Base-by-base conservation (phyloP, 192 early-diverging fungal species). In the Mortierella antarctica region DNA sequence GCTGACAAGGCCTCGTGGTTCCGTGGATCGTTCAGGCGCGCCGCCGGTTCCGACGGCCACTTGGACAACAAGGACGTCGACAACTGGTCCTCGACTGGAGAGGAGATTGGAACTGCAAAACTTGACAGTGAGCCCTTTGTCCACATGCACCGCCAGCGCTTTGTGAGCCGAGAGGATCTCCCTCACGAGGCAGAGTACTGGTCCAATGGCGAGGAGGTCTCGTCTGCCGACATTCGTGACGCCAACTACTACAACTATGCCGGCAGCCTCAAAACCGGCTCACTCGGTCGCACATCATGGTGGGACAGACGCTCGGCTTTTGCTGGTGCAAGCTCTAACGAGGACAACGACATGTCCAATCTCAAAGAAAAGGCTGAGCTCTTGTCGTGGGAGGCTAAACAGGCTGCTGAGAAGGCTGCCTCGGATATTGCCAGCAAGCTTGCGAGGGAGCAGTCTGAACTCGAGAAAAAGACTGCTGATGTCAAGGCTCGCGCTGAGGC, bases 51-150 rank as follows among this genome's bases (percentile, higher is more conserved):
- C 47, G 45, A 59, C 3, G 57, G 57, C 31, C 7, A 18, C 23
- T 44, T 69, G n/a, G 67, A 69, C 47, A 69, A 69, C 67, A 69
- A 51, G 67, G 67, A 69, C 44, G 56, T 69, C 46, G 67, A 69
- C 47, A n/a, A 21, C 13, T 69, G 67, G 67, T 69, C 67, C 11
- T 69, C 67, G 8, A 69, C 67, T 47, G 41, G 50, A 11, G 56
- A 59, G n/a, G 67, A 69, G 57, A 69, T 69, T 20, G 67, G 67
- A 15, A 69, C 67, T 39, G 57, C 67, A 13, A 42, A 47, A 7
- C 49, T 70, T 20, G 67, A 60, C 40, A 57, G 60, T 41, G 7
- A 15, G 39, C 57, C 41, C 1, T 47, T 45, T 39, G 56, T 57
- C 55, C 39, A 57, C n/a, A 48, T 59, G 45, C 67, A 70, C n/a